Evolutionary conservation across 1,284 basidiomycete genomes (phyloP).

Genomic region (Wolfiporia cocos): DNA sequence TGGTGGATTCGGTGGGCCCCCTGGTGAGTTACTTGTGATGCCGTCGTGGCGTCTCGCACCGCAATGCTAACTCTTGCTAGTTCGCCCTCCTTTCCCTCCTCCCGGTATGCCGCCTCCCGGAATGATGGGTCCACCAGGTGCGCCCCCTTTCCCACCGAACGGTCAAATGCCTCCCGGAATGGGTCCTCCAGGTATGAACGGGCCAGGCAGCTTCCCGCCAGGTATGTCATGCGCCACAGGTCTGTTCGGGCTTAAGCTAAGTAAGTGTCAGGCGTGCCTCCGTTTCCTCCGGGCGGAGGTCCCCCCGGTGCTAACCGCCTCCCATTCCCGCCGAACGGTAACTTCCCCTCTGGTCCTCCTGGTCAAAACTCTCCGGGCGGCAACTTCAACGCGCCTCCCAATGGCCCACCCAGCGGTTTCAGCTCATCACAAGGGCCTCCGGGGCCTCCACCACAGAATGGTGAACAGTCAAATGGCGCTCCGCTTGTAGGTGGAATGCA

Average conservation of each 20-base stretch:
- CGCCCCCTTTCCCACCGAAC: conserved; percentile 30
- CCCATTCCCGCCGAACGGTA: conserved; percentile 46
- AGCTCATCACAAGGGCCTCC: conserved; percentile 30
- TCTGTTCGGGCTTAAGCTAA: conserved; percentile 2
- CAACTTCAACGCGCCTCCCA: conserved; percentile 26
- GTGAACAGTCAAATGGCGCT: conserved; percentile 21
- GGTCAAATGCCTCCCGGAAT: conserved; percentile 26
- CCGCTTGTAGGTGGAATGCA: conserved; percentile 55
- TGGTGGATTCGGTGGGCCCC: conserved; percentile 30
- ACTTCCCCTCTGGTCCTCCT: conserved; percentile 20
- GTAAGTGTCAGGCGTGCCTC: conserved; percentile 32
- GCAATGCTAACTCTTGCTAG: conserved; percentile 28
- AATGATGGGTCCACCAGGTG: conserved; percentile 40
- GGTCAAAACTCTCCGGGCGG: conserved; percentile 22
- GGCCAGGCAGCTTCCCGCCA: conserved; percentile 14
- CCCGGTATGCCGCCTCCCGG: conserved; percentile 44
- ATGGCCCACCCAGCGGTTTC: conserved; percentile 28
- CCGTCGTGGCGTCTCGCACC: background rate
- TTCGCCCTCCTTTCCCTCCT: conserved; percentile 69
- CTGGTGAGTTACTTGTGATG: conserved; percentile 30
- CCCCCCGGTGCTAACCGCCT: conserved; percentile 27
- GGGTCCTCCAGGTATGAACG: conserved; percentile 23
- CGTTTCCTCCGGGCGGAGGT: conserved; percentile 46
- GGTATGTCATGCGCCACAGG: conserved; percentile 12
- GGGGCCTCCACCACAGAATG: conserved; percentile 23